phyloP scores from a whole-genome alignment of 768 basidiomycete genomes.

The Amanita molliuscula region DNA sequence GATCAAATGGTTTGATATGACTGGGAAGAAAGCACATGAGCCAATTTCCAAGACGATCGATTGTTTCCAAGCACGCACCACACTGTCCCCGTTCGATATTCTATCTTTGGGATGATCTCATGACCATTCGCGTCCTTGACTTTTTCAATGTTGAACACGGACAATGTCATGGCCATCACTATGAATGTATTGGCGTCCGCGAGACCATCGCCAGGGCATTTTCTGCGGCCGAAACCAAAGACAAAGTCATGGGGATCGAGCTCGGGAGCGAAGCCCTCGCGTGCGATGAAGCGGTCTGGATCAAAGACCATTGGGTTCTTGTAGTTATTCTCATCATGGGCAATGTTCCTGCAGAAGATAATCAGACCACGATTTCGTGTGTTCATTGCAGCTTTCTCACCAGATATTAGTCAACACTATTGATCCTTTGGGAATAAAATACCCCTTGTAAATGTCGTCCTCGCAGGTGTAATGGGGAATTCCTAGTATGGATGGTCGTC shows the following conservation, averaged over 20 bases:
- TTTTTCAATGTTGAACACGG: constrained; percentile 28
- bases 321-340: constrained; percentile 16
- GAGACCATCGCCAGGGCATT: constrained; percentile 17
- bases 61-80: background rate
- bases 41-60: background rate
- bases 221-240: constrained; percentile 27
- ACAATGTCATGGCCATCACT: constrained; percentile 24
- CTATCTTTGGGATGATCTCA: constrained; percentile 24
- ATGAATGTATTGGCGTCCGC: constrained; percentile 17
- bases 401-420: constrained; percentile 21
- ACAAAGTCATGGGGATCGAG: constrained; percentile 20
- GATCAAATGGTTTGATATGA: constrained; percentile 2
- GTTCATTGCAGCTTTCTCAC: constrained; percentile 9
- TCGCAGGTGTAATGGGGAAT: constrained; percentile 18
- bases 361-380: background rate
- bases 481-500: constrained; percentile 9
- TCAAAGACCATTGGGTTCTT: constrained; percentile 20
- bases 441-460: constrained; percentile 22
- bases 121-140: constrained; percentile 21
- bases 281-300: constrained; percentile 20
- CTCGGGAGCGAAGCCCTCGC: constrained; percentile 15
- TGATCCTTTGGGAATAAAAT: constrained; percentile 23
- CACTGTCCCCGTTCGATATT: constrained; percentile 12
- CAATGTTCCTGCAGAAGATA: constrained; percentile 17
- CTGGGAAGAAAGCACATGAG: background rate